Evolutionary conservation across 495 filamentous ascomycete genomes (phyloP).

Genomic region (Lasiosphaeris hirsuta): DNA sequence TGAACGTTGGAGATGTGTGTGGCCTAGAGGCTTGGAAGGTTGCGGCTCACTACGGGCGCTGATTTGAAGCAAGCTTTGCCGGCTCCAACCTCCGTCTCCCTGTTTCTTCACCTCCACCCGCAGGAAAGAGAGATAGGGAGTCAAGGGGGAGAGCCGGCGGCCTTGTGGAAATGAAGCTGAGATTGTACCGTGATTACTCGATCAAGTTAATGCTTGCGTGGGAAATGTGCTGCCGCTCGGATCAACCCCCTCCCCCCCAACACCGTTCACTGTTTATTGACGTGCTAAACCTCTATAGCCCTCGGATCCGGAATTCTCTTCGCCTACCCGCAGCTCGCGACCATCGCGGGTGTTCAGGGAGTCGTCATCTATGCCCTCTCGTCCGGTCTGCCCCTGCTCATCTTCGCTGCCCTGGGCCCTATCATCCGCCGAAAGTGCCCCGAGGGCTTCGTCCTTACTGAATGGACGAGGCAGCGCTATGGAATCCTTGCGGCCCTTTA

Average conservation of each 20-base stretch:
- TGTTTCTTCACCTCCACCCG: constrained; percentile 3
- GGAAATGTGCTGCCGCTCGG: constrained; percentile 83
- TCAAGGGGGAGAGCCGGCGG: constrained; percentile 26
- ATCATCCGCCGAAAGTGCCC: constrained; percentile 71
- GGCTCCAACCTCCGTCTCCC: constrained; percentile 47
- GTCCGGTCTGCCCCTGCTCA: constrained; percentile 62
- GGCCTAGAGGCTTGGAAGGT: constrained; percentile 21
- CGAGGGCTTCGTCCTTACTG: constrained; percentile 73
- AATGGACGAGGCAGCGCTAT: constrained; percentile 74
- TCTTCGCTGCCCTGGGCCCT: constrained; percentile 66
- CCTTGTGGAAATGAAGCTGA: constrained; percentile 65
- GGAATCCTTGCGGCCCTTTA: constrained; percentile 61
- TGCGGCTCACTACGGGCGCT: constrained; percentile 86
- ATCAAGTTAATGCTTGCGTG: constrained; percentile 96
- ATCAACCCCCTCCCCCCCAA: constrained; percentile 29
- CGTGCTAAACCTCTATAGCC: constrained; percentile 46
- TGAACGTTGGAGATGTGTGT: not conserved
- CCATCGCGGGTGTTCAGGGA: constrained; percentile 73
- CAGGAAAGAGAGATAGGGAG: constrained; percentile 23
- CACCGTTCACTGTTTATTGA: constrained; percentile 25
- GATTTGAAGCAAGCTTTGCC: constrained; percentile 47
- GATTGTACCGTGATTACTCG: constrained; percentile 88
- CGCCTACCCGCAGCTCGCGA: constrained; percentile 73
- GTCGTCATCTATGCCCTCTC: constrained; percentile 67
- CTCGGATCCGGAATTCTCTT: constrained; percentile 77